phyloP scores from a whole-genome alignment of 768 basidiomycete genomes.

The Chalciporus piperatus region DNA sequence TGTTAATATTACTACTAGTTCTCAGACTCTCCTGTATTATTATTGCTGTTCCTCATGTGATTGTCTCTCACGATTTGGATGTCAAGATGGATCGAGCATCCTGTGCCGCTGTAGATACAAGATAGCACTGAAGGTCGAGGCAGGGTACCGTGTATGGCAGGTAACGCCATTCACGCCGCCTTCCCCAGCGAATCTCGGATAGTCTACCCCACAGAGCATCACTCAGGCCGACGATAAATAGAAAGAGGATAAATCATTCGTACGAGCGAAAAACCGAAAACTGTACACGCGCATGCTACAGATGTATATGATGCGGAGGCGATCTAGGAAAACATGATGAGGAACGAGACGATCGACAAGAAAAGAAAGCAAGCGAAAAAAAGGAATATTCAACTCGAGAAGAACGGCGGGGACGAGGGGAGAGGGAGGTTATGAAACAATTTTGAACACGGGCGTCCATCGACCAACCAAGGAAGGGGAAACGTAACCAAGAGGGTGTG shows the following conservation, averaged over 20 bases:
- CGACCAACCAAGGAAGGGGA: slow-evolving; percentile 19
- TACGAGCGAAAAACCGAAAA: slow-evolving; percentile 1
- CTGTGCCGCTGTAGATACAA: too few relatives aligned
- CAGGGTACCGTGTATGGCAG: too few relatives aligned
- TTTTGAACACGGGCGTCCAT: background rate
- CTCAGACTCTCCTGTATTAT: too few relatives aligned
- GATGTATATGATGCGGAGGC: slow-evolving; percentile 5
- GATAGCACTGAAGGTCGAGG: too few relatives aligned
- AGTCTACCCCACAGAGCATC: too few relatives aligned
- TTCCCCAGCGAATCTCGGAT: too few relatives aligned
- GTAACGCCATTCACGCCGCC: too few relatives aligned
- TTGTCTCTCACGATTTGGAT: too few relatives aligned
- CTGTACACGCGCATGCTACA: slow-evolving; percentile 46
- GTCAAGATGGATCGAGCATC: too few relatives aligned
- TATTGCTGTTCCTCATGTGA: too few relatives aligned
- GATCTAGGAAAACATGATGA: background rate
- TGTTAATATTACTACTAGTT: too few relatives aligned
- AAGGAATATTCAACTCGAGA: background rate
- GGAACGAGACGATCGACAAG: background rate
- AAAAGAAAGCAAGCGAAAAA: background rate
- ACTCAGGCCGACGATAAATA: too few relatives aligned
- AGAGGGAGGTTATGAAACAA: slow-evolving; percentile 7
- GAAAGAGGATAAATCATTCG: background rate
- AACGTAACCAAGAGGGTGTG: slow-evolving; percentile 14
- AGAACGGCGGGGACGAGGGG: background rate